phyloP scores from a whole-genome alignment of 495 filamentous ascomycete species.

The Endocarpon pusillum region DNA sequence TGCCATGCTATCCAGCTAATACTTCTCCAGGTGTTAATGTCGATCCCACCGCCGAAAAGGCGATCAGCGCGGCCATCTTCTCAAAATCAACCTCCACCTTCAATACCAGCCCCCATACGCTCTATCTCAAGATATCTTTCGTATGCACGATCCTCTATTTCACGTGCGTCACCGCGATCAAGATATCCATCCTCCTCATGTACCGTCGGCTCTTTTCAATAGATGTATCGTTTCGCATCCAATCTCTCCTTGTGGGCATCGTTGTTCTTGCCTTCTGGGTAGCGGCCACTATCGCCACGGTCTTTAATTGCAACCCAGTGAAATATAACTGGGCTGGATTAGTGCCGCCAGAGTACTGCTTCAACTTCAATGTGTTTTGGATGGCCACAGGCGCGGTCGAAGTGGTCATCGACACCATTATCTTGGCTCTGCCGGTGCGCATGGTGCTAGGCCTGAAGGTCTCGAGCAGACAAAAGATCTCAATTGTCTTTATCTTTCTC shows the following conservation, averaged over 20 bases:
- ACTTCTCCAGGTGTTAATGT: too few species aligned
- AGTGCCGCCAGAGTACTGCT: constrained; percentile 7
- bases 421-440: constrained; percentile 16
- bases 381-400: constrained; percentile 13
- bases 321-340: too few species aligned
- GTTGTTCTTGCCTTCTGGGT: not conserved
- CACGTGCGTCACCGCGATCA: too few species aligned
- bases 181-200: constrained; percentile 7
- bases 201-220: constrained; percentile 9
- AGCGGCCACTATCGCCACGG: constrained; percentile 1
- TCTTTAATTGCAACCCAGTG: constrained; percentile 1
- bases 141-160: too few species aligned
- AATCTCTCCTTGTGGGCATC: not conserved
- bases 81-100: too few species aligned
- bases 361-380: constrained; percentile 16
- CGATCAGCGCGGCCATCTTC: too few species aligned
- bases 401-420: constrained; percentile 14
- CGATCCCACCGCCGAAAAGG: too few species aligned
- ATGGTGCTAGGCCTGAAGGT: constrained; percentile 13
- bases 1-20: too few species aligned
- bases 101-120: too few species aligned
- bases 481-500: constrained; percentile 15
- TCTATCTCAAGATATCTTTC: too few species aligned
- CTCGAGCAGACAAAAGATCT: constrained; percentile 11
- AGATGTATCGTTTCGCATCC: not conserved